These are phyloP conservation scores for Amanita phalloides DNA, from an alignment of 768 basidiomycete species.

Conservation along the genomic window DNA sequence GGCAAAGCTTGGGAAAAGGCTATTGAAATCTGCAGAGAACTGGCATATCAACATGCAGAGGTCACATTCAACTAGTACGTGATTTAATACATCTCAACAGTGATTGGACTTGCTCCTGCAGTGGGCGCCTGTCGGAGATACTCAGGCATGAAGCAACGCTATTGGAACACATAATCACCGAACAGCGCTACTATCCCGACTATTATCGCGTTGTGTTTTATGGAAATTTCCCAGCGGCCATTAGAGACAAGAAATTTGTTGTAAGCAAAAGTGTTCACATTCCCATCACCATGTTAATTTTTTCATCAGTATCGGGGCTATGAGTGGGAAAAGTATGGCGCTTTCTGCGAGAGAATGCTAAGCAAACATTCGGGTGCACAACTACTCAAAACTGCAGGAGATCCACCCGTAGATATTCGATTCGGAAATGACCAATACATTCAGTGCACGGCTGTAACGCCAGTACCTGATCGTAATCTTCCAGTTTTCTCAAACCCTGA, in stretches of 20 bases:
- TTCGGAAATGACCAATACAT: conserved; percentile 77
- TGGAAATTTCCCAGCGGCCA: conserved; percentile 80
- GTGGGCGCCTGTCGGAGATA: conserved; percentile 76
- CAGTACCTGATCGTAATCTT: conserved; percentile 70
- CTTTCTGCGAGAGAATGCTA: conserved; percentile 86
- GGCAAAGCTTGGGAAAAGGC: conserved; percentile 98
- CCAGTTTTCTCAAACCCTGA: conserved; percentile 81
- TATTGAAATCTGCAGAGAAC: conserved; percentile 86
- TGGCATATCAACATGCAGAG: conserved; percentile 80
- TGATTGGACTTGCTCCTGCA: conserved; percentile 17
- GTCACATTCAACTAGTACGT: conserved; percentile 87
- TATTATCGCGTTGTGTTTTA: conserved; percentile 93
- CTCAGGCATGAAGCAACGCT: conserved; percentile 80
- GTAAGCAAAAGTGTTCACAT: conserved; percentile 30
- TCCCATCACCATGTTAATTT: conserved; percentile 5
- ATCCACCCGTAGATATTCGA: conserved; percentile 74
- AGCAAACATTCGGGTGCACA: conserved; percentile 84
- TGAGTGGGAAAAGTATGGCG: conserved; percentile 89
- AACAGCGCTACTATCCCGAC: conserved; percentile 81
- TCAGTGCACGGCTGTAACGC: conserved; percentile 76
- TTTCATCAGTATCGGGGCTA: conserved; percentile 73
- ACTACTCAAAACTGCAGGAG: conserved; percentile 58
- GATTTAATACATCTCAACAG: conserved; percentile 4
- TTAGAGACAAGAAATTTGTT: conserved; percentile 85
- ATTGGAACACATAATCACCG: conserved; percentile 74